Evolutionary conservation across 345 rosid genomes (phyloP).

Genomic region (Ricinus communis): DNA sequence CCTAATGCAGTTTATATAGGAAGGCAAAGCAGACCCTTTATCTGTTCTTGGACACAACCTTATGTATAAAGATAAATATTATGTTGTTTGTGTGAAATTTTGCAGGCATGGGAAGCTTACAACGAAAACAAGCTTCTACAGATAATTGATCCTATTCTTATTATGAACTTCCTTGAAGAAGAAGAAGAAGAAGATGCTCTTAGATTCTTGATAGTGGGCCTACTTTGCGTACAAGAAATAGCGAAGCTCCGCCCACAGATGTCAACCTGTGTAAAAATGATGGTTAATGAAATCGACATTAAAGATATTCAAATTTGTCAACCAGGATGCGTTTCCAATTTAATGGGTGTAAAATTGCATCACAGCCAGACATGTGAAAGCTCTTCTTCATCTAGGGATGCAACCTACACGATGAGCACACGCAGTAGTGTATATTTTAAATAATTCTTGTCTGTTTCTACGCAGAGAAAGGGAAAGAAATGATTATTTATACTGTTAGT

Average conservation of each 20-base stretch:
- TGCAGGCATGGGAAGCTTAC: slow-evolving; percentile 60
- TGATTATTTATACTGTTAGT: background rate
- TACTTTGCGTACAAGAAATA: slow-evolving; percentile 60
- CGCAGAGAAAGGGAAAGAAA: background rate
- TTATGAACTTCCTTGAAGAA: slow-evolving; percentile 37
- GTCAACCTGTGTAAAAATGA: slow-evolving; percentile 41
- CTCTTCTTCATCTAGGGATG: slow-evolving; percentile 14
- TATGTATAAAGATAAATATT: background rate
- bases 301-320: slow-evolving; percentile 29
- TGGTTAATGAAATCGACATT: slow-evolving; percentile 31
- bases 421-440: slow-evolving; percentile 9
- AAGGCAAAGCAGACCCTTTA: no score
- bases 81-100: background rate
- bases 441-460: background rate
- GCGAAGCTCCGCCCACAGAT: slow-evolving; percentile 46
- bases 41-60: no score
- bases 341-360: slow-evolving; percentile 45
- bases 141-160: slow-evolving; percentile 45
- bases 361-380: slow-evolving; percentile 20
- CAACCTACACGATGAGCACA: no score
- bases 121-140: slow-evolving; percentile 21
- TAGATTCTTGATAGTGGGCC: slow-evolving; percentile 47
- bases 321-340: slow-evolving; percentile 49
- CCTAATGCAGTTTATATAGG: no score
- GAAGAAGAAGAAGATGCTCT: slow-evolving; percentile 43